These are phyloP conservation scores for Xylariaceae sp. DNA, from an alignment of 2,329 filamentous ascomycete genomes.

Conservation along the genomic window DNA sequence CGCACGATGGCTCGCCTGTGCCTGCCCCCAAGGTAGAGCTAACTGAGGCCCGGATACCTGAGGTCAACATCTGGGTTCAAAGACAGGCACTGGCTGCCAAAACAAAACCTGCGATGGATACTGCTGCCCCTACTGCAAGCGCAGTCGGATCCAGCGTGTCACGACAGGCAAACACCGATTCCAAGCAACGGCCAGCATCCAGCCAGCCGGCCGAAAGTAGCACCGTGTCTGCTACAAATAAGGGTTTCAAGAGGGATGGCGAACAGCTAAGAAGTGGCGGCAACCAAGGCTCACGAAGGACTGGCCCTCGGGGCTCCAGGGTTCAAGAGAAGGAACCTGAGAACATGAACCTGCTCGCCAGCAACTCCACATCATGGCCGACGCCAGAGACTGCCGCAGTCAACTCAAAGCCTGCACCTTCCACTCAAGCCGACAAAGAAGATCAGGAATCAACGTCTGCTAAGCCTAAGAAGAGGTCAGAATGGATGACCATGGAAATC, in stretches of 20 bases:
- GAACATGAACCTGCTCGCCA: conserved; percentile 61
- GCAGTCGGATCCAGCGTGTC: background rate
- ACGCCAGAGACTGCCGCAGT: conserved; percentile 77
- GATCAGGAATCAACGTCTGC: conserved; percentile 60
- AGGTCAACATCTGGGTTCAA: conserved; percentile 85
- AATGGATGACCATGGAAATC: conserved; percentile 81
- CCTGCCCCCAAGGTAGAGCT: conserved; percentile 61
- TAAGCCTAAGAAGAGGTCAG: conserved; percentile 63
- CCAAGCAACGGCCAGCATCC: conserved; percentile 17
- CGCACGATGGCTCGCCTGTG: conserved; percentile 54
- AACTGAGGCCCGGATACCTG: conserved; percentile 75
- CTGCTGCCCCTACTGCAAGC: conserved; percentile 9
- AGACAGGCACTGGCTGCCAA: conserved; percentile 63
- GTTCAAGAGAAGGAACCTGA: conserved; percentile 41
- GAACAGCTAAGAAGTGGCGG: conserved; percentile 39
- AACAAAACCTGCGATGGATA: conserved; percentile 33
- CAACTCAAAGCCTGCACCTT: conserved; percentile 70
- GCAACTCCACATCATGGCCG: conserved; percentile 81
- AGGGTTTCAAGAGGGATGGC: conserved; percentile 39
- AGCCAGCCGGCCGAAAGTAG: conserved; percentile 24
- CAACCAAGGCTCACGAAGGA: conserved; percentile 39
- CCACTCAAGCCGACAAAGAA: conserved; percentile 58
- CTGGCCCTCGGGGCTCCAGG: conserved; percentile 43
- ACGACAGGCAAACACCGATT: conserved; percentile 12
- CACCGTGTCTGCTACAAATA: conserved; percentile 33